These are phyloP conservation scores for Metschnikowia peoriensis DNA, from an alignment of 805 yeast genomes.

Conservation along the genomic window DNA sequence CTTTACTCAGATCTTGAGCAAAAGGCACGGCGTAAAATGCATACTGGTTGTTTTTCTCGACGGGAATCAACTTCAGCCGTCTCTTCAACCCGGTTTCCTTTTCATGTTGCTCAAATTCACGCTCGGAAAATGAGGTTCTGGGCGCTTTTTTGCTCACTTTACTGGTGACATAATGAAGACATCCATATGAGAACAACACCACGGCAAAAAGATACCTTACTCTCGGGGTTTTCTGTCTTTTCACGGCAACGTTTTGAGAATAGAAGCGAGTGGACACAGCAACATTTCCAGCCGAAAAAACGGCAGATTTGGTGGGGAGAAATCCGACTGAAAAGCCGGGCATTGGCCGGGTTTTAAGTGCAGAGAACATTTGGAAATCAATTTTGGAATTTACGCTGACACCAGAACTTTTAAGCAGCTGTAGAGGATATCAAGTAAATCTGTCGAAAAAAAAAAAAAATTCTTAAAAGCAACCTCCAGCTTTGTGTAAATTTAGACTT, in stretches of 20 bases:
- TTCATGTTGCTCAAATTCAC: slow-evolving; percentile 50
- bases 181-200: slow-evolving; percentile 32
- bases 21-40: slow-evolving; percentile 42
- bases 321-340: neutral
- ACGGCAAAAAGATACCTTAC: slow-evolving; percentile 37
- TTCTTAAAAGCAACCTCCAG: too few species aligned
- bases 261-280: slow-evolving; percentile 4
- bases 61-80: slow-evolving; percentile 41
- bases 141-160: slow-evolving; percentile 32
- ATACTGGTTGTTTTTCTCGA: slow-evolving; percentile 37
- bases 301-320: neutral
- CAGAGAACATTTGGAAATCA: neutral
- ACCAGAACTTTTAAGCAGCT: too few species aligned
- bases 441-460: too few species aligned
- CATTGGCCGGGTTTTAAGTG: neutral
- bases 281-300: neutral
- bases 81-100: slow-evolving; percentile 51
- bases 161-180: slow-evolving; percentile 30
- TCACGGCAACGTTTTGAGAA: slow-evolving; percentile 6
- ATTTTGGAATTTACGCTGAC: too few species aligned
- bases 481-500: too few species aligned
- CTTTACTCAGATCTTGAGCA: slow-evolving; percentile 24
- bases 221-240: slow-evolving; percentile 24
- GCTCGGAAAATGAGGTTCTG: slow-evolving; percentile 44
- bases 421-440: too few species aligned